A percentile compares a stretch with the other conserved stretches of the same genome.
These are phyloP conservation scores for Hawksworthiomyces lignivorus DNA, from an alignment of 2,329 filamentous ascomycete genomes.

Conservation along the genomic window DNA sequence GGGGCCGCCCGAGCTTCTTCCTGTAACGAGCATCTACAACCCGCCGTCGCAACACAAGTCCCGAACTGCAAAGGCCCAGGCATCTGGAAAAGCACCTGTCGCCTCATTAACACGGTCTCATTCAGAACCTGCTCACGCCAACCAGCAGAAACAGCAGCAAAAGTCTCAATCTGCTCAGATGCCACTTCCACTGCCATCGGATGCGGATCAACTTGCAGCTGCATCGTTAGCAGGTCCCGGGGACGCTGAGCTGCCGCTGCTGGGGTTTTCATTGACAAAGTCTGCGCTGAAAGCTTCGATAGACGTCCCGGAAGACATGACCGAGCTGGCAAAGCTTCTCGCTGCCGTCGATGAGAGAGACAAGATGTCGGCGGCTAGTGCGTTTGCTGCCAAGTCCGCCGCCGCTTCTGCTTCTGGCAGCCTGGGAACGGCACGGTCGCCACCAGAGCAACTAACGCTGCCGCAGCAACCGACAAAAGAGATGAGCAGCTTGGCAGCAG, in stretches of 20 bases:
- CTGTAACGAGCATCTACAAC: conserved; percentile 35
- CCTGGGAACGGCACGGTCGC: background rate
- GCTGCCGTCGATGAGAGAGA: conserved; percentile 2
- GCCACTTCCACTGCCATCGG: too few relatives aligned
- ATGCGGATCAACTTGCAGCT: too few relatives aligned
- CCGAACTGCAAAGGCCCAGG: conserved; percentile 6
- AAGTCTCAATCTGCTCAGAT: too few relatives aligned
- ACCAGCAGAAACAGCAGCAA: background rate
- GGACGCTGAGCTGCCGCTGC: too few relatives aligned
- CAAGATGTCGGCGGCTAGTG: background rate
- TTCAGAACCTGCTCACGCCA: conserved; percentile 9
- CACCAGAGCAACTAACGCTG: conserved; percentile 4
- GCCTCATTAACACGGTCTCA: conserved; percentile 13
- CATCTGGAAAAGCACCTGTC: background rate
- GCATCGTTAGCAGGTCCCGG: background rate
- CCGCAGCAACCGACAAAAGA: conserved; percentile 6
- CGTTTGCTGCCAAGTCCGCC: too few relatives aligned
- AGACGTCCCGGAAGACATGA: conserved; percentile 7
- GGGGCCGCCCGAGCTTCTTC: conserved; percentile 35
- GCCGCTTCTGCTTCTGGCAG: background rate
- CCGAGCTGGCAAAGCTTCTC: conserved; percentile 8
- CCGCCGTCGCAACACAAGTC: conserved; percentile 19
- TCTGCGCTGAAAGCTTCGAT: background rate
- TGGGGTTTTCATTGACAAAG: too few relatives aligned
- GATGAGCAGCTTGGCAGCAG: background rate